Conservation (phyloP, 139 green algal species). For the Pleodorina starrii region DNA sequence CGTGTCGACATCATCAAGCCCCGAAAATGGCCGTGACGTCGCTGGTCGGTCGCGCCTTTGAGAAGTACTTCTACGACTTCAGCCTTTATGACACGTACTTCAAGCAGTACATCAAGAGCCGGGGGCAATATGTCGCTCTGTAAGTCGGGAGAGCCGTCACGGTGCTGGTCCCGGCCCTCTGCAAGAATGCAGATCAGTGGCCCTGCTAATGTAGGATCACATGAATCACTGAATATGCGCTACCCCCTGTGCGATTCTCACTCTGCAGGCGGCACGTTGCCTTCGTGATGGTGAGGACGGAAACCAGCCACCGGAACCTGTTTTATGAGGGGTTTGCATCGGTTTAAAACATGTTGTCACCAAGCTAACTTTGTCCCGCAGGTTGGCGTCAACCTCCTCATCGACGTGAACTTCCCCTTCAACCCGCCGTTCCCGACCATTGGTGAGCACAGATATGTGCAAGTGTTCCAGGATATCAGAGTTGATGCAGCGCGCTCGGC, state of each 20-base stretch:
- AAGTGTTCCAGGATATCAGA: background rate
- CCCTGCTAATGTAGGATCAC: background rate
- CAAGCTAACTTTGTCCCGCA: background rate
- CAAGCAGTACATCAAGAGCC: constrained; percentile 56
- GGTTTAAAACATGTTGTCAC: background rate
- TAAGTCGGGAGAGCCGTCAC: constrained; percentile 49
- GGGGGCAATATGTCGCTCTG: constrained; percentile 60
- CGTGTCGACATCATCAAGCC: constrained; percentile 7
- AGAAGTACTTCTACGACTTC: constrained; percentile 65
- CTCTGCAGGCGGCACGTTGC: constrained; percentile 64
- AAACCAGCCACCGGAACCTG: background rate
- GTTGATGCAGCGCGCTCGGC: too few species aligned
- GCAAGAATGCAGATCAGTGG: background rate
- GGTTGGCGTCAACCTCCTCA: constrained; percentile 56
- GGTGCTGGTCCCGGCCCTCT: background rate
- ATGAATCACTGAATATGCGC: too few species aligned
- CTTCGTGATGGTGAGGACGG: constrained; percentile 52
- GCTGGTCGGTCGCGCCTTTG: constrained; percentile 49
- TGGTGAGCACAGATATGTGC: constrained; percentile 33
- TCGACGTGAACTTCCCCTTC: constrained; percentile 70
- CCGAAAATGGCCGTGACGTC: constrained; percentile 22
- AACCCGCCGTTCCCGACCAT: constrained; percentile 71
- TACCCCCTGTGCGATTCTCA: background rate
- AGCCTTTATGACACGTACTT: constrained; percentile 55
- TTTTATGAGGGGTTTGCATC: background rate